A percentile compares a stretch with the other conserved stretches of the same genome.
Evolutionary conservation across 495 filamentous ascomycete genomes (phyloP).

Genomic region (Penicillium paradoxum): DNA sequence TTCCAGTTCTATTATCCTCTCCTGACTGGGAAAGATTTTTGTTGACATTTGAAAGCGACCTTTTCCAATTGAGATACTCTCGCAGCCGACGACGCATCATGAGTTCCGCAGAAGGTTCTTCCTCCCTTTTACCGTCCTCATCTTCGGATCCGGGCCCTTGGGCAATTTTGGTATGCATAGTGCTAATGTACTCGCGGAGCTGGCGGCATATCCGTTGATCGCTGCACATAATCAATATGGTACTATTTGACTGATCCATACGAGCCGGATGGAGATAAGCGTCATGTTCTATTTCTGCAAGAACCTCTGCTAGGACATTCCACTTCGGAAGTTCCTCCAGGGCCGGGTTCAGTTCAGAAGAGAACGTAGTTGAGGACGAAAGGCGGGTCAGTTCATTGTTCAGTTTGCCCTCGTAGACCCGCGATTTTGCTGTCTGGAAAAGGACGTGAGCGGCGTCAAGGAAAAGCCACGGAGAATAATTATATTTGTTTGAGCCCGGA

Average conservation of each 20-base stretch:
- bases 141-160: constrained; percentile 13
- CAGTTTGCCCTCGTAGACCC: constrained; percentile 77
- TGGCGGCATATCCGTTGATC: constrained; percentile 86
- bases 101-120: constrained; percentile 67
- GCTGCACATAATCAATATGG: constrained; percentile 90
- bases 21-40: constrained; percentile 53
- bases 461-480: constrained; percentile 93
- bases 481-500: constrained; percentile 80
- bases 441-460: constrained; percentile 92
- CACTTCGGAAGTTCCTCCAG: constrained; percentile 95
- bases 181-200: constrained; percentile 83
- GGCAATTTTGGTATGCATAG: constrained; percentile 74
- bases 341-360: constrained; percentile 75
- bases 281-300: constrained; percentile 92
- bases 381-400: constrained; percentile 34
- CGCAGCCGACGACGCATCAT: constrained; percentile 87
- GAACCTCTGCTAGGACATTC: constrained; percentile 75
- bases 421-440: constrained; percentile 81
- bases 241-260: constrained; percentile 82
- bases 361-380: constrained; percentile 39
- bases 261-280: constrained; percentile 72
- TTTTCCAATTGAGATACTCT: constrained; percentile 90
- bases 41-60: constrained; percentile 80
- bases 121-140: constrained; percentile 39
- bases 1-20: constrained; percentile 7